Conservation (phyloP, 2,329 filamentous ascomycete genomes). For the Arthrobotrys megalospora region DNA sequence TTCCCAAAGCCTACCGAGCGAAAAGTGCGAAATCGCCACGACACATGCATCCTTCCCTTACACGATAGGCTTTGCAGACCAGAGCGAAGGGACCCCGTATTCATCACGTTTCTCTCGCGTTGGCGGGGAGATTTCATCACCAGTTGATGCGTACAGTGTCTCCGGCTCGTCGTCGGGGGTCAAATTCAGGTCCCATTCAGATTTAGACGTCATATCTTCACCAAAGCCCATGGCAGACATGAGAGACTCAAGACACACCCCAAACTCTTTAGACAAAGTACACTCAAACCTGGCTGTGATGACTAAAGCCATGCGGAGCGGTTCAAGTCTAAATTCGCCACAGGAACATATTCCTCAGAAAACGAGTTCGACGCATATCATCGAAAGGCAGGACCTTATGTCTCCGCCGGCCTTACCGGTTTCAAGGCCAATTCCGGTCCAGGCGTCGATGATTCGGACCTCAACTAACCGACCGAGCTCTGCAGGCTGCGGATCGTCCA, state of each 20-base stretch:
- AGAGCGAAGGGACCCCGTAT: background rate
- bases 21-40: background rate
- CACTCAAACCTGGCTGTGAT: background rate
- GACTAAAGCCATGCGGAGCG: background rate
- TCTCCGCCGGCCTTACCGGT: background rate
- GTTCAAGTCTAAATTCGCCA: background rate
- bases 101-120: background rate
- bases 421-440: background rate
- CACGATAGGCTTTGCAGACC: background rate
- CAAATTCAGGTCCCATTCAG: background rate
- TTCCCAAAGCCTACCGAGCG: background rate
- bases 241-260: background rate
- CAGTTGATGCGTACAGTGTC: slow-evolving; percentile 14
- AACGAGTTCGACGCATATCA: background rate
- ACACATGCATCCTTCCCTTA: background rate
- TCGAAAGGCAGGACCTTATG: slow-evolving; percentile 7
- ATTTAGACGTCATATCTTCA: background rate
- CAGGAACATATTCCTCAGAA: background rate
- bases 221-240: background rate
- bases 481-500: slow-evolving; percentile 20
- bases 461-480: slow-evolving; percentile 12
- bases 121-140: background rate
- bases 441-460: background rate
- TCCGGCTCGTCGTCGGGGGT: background rate
- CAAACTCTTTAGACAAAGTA: background rate